Base-by-base conservation (phyloP, 78 protist species). In the Chrysochromulina parva region DNA sequence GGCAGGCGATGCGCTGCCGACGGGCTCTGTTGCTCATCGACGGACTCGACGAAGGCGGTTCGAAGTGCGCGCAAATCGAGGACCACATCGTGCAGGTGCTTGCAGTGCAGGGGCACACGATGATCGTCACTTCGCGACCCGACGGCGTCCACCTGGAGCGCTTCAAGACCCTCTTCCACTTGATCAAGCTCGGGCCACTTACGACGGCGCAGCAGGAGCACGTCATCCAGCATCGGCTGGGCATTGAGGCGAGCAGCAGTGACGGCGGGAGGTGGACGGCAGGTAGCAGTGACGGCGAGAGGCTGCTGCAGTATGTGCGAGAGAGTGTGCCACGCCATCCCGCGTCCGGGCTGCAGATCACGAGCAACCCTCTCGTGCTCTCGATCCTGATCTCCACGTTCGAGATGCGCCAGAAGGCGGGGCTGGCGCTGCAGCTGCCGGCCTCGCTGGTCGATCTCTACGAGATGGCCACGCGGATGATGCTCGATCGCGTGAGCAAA, bases 1-100 rank as follows among this genome's bases (percentile, higher is more conserved):
- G 48, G 50, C 78, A 69, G 78, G 78, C 78, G 14, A 69, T 69
- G 78, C 5, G 3, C 50, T 1, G 24, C 24, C 78, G 78, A 11
- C 78, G 78, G 14, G 78, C 78, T 13, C 53, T 69, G 50, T 3
- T 69, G 50, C 78, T 69, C 13, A 3, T 69, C 14, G 78, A 69
- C 78, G 78, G 78, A 14, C 78, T 69, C 78, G 78, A 69, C 78
- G 78, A 69, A 14, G 28, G 78, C 78, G 78, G 78, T 50, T 9
- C 14, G 28, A 28, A 3, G 11, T 50, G 78, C 14, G 78, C 22
- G 50, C 78, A 28, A 19, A 28, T 69, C 28, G 78, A n/a, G 50
- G 11, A 19, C 24, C 78, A 69, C 78, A 14, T 69, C 48, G 13
- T 1, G 50, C 16, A 28, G 28, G 50, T 28, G 2, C 78, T 69